Percentiles rank a stretch among this genome's conserved stretches.
Conservation (phyloP, 495 filamentous ascomycete genomes). For the Pyrenula aspistea region DNA sequence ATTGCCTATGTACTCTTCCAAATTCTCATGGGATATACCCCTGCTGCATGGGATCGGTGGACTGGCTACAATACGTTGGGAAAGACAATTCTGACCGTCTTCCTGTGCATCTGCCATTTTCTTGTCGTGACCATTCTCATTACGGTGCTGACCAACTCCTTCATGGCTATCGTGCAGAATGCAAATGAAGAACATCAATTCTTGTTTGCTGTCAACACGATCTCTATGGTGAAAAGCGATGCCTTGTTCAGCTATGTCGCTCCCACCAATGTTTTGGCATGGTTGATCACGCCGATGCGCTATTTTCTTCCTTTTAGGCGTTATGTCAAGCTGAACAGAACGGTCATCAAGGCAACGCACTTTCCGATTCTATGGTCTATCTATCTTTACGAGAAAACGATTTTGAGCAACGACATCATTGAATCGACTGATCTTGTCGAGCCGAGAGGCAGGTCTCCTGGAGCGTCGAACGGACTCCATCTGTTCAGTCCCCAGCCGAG, state of each 20-base stretch:
- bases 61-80: slow-evolving; percentile 66
- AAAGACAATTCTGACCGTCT: slow-evolving; percentile 59
- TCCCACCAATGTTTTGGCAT: slow-evolving; percentile 78
- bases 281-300: slow-evolving; percentile 69
- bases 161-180: slow-evolving; percentile 87
- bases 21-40: slow-evolving; percentile 80
- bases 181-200: slow-evolving; percentile 91
- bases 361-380: slow-evolving; percentile 76
- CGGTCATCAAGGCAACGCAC: slow-evolving; percentile 81
- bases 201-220: slow-evolving; percentile 84
- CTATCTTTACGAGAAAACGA: slow-evolving; percentile 70
- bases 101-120: slow-evolving; percentile 90
- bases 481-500: slow-evolving; percentile 53
- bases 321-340: slow-evolving; percentile 72
- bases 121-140: slow-evolving; percentile 88
- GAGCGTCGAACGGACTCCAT: slow-evolving; percentile 34
- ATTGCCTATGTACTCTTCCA: slow-evolving; percentile 87
- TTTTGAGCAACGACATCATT: slow-evolving; percentile 56
- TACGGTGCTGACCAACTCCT: slow-evolving; percentile 85
- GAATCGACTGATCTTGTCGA: slow-evolving; percentile 63
- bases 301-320: slow-evolving; percentile 65
- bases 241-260: slow-evolving; percentile 85
- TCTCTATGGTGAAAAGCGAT: slow-evolving; percentile 94
- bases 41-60: slow-evolving; percentile 65
- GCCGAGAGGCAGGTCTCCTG: slow-evolving; percentile 23